Evolutionary conservation across 306 rosid species (phyloP), one percentile per base, ranked within the genome.

Genomic region (Elaeagnus macrophylla): DNA sequence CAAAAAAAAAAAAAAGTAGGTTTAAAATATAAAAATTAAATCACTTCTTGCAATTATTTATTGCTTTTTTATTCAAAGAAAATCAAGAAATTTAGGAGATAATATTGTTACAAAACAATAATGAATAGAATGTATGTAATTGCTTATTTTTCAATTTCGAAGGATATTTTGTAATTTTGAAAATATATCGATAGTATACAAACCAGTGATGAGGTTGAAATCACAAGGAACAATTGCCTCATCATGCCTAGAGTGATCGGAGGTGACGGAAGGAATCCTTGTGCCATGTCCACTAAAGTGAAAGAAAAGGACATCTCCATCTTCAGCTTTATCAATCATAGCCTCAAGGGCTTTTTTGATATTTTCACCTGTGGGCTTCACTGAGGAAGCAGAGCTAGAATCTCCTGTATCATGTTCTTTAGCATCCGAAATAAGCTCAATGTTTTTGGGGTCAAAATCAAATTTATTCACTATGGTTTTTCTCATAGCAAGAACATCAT

Each of bases 241-340:
- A 62, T 86, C 97, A 1, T 71, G 80, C 58, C 80, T 59, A 25
- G 68, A 66, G 11, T 56, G 77, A 18, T 75, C 77, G 39, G 60
- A 77, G 8, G 64, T 81, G 71, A 14, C 42, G 8, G 94, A 81
- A 41, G 95, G 88, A 67, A 90, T 74, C 39, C 86, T 81, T 9
- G 95, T 90, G 36, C 97, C 97, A 68, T 90, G 97, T 15, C 97
- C 97, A 61, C 97, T 90, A 37, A 81, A 90, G 55, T 90, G 97
- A 61, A 90, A 86, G 71, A 77, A 90, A 12, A 90, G 77, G 12
- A 77, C 83, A 49, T 83, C 97, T 11, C 97, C 95, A 10, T 75
- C 46, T 65, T 72, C 65, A 60, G 95, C 89, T 57, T 48, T 16
- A 16, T 75, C 69, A 8, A 81, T 67, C 97, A 90, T 83, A 10